A percentile compares a stretch with the other conserved stretches of the same genome.
Conservation (phyloP, 2,329 filamentous ascomycete genomes). For the Venturia asperata region DNA sequence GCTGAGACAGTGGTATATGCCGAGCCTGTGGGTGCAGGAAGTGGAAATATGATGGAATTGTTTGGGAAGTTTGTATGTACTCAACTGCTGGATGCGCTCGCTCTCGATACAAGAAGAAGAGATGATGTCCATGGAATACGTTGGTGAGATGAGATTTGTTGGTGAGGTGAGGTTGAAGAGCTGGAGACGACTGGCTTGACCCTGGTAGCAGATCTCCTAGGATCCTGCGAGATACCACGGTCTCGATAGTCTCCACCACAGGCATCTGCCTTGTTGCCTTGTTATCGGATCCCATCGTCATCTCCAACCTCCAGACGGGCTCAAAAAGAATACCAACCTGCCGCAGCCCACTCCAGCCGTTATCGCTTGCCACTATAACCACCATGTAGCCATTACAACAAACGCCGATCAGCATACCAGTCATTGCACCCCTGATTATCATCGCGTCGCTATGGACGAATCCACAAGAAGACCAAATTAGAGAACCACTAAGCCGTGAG, state of each 20-base stretch:
- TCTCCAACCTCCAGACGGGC: not conserved
- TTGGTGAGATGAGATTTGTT: not conserved
- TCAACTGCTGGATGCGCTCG: too few species aligned
- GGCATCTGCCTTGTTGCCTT: slow-evolving; percentile 8
- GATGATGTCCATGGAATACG: not conserved
- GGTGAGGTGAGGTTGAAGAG: not conserved
- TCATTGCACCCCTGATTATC: not conserved
- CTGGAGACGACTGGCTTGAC: not conserved
- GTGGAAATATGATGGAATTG: not conserved
- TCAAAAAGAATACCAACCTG: not conserved
- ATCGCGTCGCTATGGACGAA: not conserved
- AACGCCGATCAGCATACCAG: not conserved
- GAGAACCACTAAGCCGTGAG: not conserved
- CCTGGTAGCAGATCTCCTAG: not conserved
- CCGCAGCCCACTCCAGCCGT: not conserved
- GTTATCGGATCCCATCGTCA: not conserved
- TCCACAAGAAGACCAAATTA: not conserved
- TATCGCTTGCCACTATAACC: not conserved
- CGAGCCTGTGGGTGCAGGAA: not conserved
- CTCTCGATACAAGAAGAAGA: not conserved
- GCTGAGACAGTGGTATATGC: not conserved
- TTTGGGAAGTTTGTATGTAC: too few species aligned
- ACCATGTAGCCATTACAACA: not conserved
- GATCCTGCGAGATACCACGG: not conserved
- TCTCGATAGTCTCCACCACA: not conserved